Evolutionary conservation across 768 basidiomycete species (phyloP).

Genomic region (Termitomyces sp.): DNA sequence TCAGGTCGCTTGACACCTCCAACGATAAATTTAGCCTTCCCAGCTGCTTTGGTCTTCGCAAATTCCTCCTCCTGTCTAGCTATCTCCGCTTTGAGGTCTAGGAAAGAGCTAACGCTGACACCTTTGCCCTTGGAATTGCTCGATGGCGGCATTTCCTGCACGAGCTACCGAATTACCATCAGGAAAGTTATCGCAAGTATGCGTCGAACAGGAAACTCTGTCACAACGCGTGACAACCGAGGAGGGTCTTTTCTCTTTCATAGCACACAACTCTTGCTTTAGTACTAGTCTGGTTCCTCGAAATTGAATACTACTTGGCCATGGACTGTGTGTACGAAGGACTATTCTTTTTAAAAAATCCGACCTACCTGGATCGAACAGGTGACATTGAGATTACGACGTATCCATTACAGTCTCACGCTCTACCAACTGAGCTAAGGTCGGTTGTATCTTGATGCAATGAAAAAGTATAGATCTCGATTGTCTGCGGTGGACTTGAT

Average conservation of each 20-base stretch:
- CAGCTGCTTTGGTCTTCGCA: slow-evolving; percentile 51
- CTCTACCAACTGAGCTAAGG: slow-evolving; percentile 12
- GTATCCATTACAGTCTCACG: slow-evolving; percentile 8
- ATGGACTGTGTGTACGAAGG: no score
- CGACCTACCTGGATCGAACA: slow-evolving; percentile 4
- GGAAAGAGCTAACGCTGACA: slow-evolving; percentile 67
- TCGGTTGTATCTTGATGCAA: neutral
- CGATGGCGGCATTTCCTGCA: slow-evolving; percentile 13
- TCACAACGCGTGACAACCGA: neutral
- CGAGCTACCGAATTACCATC: neutral
- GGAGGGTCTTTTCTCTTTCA: no score
- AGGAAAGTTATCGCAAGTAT: no score
- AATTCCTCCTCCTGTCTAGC: slow-evolving; percentile 57
- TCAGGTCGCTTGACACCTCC: slow-evolving; percentile 62
- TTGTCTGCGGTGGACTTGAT: no score
- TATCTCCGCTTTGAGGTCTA: slow-evolving; percentile 77
- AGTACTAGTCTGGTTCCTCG: no score
- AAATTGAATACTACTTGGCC: no score
- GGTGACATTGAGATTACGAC: slow-evolving; percentile 1
- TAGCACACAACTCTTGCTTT: no score
- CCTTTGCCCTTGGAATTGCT: slow-evolving; percentile 65
- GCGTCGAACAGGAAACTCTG: neutral
- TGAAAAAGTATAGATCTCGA: no score
- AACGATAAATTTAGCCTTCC: slow-evolving; percentile 44
- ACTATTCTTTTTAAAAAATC: neutral